phyloP scores from a whole-genome alignment of 805 yeast species.

The Cyberlindnera saturnus region DNA sequence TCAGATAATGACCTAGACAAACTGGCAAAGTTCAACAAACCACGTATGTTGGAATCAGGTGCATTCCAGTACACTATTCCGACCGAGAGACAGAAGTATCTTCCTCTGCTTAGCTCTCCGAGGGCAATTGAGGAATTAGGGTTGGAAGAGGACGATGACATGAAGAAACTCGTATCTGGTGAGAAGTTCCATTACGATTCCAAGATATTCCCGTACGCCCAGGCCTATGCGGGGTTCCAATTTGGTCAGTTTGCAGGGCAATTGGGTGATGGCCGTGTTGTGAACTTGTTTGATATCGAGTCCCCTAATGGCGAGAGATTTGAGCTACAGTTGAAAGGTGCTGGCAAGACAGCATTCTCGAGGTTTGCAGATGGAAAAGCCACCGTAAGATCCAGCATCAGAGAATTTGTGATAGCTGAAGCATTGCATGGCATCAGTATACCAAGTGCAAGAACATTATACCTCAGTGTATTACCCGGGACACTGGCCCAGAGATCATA shows the following conservation, averaged over 20 bases:
- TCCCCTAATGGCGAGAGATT: conserved; percentile 34
- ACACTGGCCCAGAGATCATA: conserved; percentile 69
- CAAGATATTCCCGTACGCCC: conserved; percentile 71
- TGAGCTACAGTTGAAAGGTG: conserved; percentile 83
- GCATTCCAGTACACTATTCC: conserved; percentile 74
- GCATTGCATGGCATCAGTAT: conserved; percentile 73
- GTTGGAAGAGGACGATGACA: conserved; percentile 40
- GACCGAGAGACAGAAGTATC: conserved; percentile 45
- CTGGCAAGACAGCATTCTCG: conserved; percentile 87
- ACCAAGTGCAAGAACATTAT: conserved; percentile 80
- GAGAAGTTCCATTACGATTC: conserved; percentile 34
- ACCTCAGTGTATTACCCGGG: conserved; percentile 65
- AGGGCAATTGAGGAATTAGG: conserved; percentile 60
- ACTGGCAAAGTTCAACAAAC: conserved; percentile 35
- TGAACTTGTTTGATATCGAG: conserved; percentile 67
- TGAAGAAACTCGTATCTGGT: conserved; percentile 58
- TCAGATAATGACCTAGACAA: conserved; percentile 15
- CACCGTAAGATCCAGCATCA: conserved; percentile 75
- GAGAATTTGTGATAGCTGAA: conserved; percentile 86
- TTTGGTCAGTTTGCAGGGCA: conserved; percentile 97
- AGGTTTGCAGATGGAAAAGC: conserved; percentile 98
- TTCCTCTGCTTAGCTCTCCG: conserved; percentile 51
- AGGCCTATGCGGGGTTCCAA: conserved; percentile 93
- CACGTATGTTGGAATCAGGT: conserved; percentile 52
- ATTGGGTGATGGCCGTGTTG: conserved; percentile 91